A percentile compares a stretch with the other conserved stretches of the same genome.
These are phyloP conservation scores for Fusarium redolens DNA, from an alignment of 2,329 filamentous ascomycete species.

Conservation along the genomic window DNA sequence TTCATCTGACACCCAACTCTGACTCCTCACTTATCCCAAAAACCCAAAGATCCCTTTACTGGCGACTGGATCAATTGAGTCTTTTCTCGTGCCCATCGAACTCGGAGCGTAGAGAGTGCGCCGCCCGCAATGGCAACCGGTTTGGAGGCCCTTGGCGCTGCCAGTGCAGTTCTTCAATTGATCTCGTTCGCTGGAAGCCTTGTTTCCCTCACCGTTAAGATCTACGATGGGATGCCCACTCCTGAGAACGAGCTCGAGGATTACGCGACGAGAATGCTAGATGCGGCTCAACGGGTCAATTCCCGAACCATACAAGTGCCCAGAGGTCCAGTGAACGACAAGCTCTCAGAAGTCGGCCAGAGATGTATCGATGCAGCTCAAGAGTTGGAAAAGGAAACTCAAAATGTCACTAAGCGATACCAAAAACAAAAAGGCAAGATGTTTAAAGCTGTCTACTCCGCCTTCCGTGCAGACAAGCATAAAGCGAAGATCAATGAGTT, in stretches of 20 bases:
- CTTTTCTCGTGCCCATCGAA: no score
- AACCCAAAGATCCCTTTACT: no score
- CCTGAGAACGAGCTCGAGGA: neutral
- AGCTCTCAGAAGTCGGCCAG: no score
- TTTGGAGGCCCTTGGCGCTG: neutral
- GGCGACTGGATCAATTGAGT: no score
- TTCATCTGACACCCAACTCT: no score
- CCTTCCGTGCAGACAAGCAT: rapidly evolving
- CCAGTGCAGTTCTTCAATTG: neutral
- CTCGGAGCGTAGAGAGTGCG: no score
- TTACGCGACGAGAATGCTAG: neutral
- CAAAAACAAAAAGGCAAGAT: neutral
- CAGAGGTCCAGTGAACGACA: no score
- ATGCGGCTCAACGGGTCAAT: neutral
- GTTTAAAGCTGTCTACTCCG: neutral
- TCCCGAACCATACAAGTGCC: neutral
- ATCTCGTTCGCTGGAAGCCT: neutral
- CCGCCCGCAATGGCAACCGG: neutral
- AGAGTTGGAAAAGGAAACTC: neutral
- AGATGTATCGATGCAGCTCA: neutral
- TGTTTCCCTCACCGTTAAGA: neutral
- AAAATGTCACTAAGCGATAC: neutral
- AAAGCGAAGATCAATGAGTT: neutral
- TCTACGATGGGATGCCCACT: neutral
- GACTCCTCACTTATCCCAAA: no score